Conservation (phyloP, 352 stramenopile species). For the Thalassiosira ordinaria region DNA sequence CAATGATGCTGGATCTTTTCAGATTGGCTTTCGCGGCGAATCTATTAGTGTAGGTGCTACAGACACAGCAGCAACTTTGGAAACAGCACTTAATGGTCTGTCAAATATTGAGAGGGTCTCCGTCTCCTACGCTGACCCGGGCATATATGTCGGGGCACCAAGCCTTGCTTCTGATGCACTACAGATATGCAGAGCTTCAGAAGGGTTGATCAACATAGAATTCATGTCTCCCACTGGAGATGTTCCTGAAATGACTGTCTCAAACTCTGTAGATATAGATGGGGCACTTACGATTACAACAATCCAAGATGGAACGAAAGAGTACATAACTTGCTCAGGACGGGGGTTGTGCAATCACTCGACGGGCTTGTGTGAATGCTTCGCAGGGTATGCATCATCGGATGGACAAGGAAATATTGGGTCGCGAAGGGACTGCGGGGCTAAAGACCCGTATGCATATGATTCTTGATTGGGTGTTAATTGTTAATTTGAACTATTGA, state of each 20-base stretch:
- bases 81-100: slow-evolving; percentile 83
- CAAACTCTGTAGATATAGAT: slow-evolving; percentile 31
- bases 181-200: slow-evolving; percentile 45
- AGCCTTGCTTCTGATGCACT: slow-evolving; percentile 38
- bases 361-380: too few relatives aligned
- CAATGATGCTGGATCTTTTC: slow-evolving; percentile 86
- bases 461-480: too few relatives aligned
- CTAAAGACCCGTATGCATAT: slow-evolving; percentile 50
- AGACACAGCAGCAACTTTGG: slow-evolving; percentile 73
- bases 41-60: slow-evolving; percentile 83
- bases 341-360: too few relatives aligned
- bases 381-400: slow-evolving; percentile 55
- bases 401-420: slow-evolving; percentile 64
- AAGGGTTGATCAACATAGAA: slow-evolving; percentile 54
- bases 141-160: slow-evolving; percentile 50
- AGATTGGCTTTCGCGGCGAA: slow-evolving; percentile 88
- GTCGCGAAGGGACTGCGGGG: slow-evolving; percentile 59
- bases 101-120: slow-evolving; percentile 83
- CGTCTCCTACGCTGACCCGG: slow-evolving; percentile 71
- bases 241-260: slow-evolving; percentile 50
- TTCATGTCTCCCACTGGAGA: slow-evolving; percentile 67
- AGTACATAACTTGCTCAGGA: too few relatives aligned
- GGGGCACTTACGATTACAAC: slow-evolving; percentile 48
- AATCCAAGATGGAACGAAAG: too few relatives aligned
- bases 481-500: too few relatives aligned